Evolutionary conservation across 2,329 filamentous ascomycete genomes (phyloP).

Genomic region (Coniochaeta hoffmannii): DNA sequence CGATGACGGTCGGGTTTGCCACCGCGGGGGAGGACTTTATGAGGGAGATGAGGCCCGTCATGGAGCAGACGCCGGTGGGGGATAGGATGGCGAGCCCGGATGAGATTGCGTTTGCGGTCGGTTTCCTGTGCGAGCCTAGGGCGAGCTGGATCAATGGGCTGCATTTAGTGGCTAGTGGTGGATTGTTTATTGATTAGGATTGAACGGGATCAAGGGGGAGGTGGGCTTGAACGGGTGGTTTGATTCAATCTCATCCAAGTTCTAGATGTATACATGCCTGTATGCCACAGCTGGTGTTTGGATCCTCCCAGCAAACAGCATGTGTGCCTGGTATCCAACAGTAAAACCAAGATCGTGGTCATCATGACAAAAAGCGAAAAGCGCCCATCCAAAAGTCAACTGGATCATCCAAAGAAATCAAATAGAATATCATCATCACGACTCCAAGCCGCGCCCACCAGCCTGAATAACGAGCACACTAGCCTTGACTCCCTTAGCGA

Average conservation of each 20-base stretch:
- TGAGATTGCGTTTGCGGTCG: constrained; percentile 39
- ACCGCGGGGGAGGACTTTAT: constrained; percentile 26
- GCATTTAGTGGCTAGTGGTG: constrained; percentile 21
- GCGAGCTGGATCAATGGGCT: constrained; percentile 40
- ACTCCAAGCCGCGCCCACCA: constrained; percentile 16
- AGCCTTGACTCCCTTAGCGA: constrained; percentile 50
- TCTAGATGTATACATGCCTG: background rate
- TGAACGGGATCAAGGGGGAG: background rate
- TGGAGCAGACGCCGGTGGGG: constrained; percentile 34
- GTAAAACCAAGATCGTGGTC: background rate
- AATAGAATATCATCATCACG: constrained; percentile 2
- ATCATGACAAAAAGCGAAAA: background rate
- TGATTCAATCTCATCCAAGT: background rate
- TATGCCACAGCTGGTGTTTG: background rate
- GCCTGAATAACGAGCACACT: constrained; percentile 68
- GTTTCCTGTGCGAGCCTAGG: constrained; percentile 33
- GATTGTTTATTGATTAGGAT: constrained; percentile 12
- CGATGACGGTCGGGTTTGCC: constrained; percentile 45
- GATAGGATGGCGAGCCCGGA: constrained; percentile 32
- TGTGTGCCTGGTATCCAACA: background rate
- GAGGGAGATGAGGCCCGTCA: constrained; percentile 29
- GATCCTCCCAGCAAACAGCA: background rate
- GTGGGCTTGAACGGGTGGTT: background rate
- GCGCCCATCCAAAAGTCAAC: background rate
- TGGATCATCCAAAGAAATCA: background rate